A percentile compares a stretch with the other conserved stretches of the same genome.
phyloP scores from a whole-genome alignment of 257 asterid species.

The Salvia hispanica region DNA sequence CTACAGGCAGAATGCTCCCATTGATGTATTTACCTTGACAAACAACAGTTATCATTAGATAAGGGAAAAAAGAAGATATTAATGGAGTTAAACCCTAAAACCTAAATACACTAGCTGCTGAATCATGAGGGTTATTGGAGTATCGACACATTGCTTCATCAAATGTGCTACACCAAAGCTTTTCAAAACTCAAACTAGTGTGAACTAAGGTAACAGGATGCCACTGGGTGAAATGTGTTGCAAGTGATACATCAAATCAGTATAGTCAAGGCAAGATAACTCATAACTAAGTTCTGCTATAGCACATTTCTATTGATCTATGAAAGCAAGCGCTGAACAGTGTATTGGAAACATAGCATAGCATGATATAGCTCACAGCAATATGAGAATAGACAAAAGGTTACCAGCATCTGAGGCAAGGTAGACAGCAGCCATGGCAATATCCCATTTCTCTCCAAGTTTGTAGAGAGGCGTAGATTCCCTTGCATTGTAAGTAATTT shows the following conservation, averaged over 20 bases:
- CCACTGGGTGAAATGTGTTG: no score
- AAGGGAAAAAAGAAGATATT: background rate
- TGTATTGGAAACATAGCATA: no score
- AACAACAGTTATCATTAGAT: background rate
- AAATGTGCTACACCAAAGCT: background rate
- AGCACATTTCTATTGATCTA: background rate
- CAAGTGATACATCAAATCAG: background rate
- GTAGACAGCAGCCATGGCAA: constrained; percentile 89
- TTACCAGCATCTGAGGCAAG: constrained; percentile 86
- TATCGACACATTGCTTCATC: background rate
- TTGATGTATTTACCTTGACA: constrained; percentile 71
- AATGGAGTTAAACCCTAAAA: background rate
- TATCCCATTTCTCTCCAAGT: constrained; percentile 90
- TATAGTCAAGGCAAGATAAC: background rate
- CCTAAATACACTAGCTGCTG: background rate
- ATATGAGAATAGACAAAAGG: constrained; percentile 4
- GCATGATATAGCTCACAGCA: background rate
- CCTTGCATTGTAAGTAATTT: constrained; percentile 43
- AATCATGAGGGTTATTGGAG: background rate
- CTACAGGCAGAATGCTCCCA: constrained; percentile 64
- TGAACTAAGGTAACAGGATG: background rate
- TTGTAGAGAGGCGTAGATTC: constrained; percentile 60
- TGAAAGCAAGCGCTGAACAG: background rate
- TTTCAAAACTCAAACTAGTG: background rate
- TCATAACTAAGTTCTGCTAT: background rate